Evolutionary conservation across 768 basidiomycete species (phyloP).

Genomic region (Suillus bovinus): DNA sequence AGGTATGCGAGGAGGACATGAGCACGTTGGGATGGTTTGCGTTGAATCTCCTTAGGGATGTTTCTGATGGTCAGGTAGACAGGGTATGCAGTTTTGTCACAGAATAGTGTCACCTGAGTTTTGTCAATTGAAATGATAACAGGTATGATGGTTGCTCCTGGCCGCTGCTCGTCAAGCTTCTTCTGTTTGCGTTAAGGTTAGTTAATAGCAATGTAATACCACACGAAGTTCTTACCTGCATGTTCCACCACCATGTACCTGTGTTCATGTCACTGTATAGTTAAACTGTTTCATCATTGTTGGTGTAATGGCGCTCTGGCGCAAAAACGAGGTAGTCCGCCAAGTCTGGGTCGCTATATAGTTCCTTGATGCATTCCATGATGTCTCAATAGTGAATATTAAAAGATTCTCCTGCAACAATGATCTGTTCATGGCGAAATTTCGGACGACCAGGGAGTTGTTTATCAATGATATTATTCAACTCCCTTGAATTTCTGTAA

Average conservation of each 20-base stretch:
- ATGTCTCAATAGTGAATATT: constrained; percentile 38
- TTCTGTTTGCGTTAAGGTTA: too few species aligned
- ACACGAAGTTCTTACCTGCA: constrained; percentile 47
- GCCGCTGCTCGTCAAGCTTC: too few species aligned
- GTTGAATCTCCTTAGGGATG: too few species aligned
- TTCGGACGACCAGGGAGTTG: constrained; percentile 23
- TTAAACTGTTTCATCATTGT: constrained; percentile 22
- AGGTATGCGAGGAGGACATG: too few species aligned
- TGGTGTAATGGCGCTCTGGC: constrained; percentile 40
- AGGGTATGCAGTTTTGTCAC: too few species aligned
- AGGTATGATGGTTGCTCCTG: too few species aligned
- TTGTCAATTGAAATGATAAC: too few species aligned
- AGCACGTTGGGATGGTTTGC: too few species aligned
- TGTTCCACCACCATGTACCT: constrained; percentile 53
- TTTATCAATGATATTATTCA: constrained; percentile 37
- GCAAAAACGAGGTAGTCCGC: constrained; percentile 28
- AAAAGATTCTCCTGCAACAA: constrained; percentile 30
- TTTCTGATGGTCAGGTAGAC: too few species aligned
- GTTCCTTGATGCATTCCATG: constrained; percentile 35
- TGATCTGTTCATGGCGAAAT: constrained; percentile 25
- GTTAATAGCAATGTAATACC: too few species aligned
- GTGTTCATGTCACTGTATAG: constrained; percentile 47
- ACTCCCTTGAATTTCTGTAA: constrained; percentile 29
- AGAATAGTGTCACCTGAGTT: too few species aligned
- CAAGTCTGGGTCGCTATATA: constrained; percentile 38